Percentiles rank a stretch among this genome's conserved stretches.
These are phyloP conservation scores for Pseudogymnoascus sp. DNA, from an alignment of 2,329 filamentous ascomycete genomes.

Conservation along the genomic window DNA sequence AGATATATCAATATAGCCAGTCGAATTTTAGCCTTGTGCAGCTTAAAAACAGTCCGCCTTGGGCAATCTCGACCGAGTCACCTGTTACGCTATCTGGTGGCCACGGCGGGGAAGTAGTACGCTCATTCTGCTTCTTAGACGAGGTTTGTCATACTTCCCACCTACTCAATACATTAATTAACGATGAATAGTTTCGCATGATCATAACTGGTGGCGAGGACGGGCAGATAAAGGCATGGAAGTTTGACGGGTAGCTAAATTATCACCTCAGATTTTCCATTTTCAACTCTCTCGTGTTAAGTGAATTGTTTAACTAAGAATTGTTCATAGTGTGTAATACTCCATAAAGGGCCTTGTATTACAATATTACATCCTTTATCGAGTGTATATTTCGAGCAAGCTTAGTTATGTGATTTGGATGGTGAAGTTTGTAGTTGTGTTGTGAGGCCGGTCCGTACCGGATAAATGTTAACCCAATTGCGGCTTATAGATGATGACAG, in stretches of 20 bases:
- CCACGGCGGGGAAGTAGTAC: conserved; percentile 55
- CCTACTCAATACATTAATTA: conserved; percentile 10
- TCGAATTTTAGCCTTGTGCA: conserved; percentile 53
- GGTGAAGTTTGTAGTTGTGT: not conserved
- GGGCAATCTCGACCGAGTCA: conserved; percentile 46
- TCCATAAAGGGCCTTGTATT: not conserved
- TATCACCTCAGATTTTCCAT: not conserved
- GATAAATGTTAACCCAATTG: conserved; percentile 8
- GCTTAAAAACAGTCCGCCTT: conserved; percentile 39
- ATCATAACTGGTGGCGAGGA: conserved; percentile 32
- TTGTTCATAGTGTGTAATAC: not conserved
- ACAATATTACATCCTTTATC: not conserved
- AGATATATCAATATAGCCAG: conserved; percentile 31
- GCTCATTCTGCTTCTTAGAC: conserved; percentile 56
- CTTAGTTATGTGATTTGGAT: not conserved
- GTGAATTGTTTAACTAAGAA: not conserved
- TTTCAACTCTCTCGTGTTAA: not conserved
- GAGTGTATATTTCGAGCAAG: not conserved
- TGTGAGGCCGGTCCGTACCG: not conserved
- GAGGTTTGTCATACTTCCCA: conserved; percentile 31
- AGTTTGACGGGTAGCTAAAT: conserved; percentile 2
- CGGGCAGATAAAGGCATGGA: conserved; percentile 33
- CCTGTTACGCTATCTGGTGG: conserved; percentile 52
- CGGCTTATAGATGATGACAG: conserved; percentile 10
- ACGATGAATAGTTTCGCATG: conserved; percentile 25